phyloP scores from a whole-genome alignment of 2,329 filamentous ascomycete species.

The Talaromyces sp. region DNA sequence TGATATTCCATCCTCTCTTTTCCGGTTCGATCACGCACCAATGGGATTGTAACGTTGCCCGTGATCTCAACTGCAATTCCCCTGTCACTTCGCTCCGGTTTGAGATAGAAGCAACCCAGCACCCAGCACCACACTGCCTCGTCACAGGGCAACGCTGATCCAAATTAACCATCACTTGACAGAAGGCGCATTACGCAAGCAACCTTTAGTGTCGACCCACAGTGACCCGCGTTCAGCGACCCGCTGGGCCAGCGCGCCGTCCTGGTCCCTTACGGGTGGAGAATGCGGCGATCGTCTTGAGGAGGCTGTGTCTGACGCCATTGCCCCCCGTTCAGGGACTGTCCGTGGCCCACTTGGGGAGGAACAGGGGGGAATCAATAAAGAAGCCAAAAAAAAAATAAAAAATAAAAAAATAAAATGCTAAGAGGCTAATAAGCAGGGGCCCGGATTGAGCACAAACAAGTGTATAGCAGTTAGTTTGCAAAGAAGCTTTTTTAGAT shows the following conservation, averaged over 20 bases:
- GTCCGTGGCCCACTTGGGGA: neutral
- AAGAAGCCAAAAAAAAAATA: neutral
- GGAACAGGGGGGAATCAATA: neutral
- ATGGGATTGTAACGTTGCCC: conserved; percentile 10
- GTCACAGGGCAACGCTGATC: conserved; percentile 31
- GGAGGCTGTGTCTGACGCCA: conserved; percentile 34
- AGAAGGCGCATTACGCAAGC: conserved; percentile 42
- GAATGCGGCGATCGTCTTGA: conserved; percentile 39
- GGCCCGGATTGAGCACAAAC: neutral
- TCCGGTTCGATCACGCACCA: conserved; percentile 2
- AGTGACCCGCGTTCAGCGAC: conserved; percentile 32
- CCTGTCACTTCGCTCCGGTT: conserved; percentile 8
- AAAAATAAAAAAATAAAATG: neutral
- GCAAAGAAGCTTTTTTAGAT: conserved; percentile 7
- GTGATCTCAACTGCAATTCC: neutral
- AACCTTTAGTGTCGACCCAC: conserved; percentile 33
- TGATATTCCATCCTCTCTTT: neutral
- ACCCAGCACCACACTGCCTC: conserved; percentile 12
- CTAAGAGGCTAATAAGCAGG: neutral
- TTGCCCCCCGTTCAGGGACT: conserved; percentile 12
- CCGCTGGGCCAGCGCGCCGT: conserved; percentile 35
- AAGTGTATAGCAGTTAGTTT: conserved; percentile 2
- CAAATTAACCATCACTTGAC: conserved; percentile 31
- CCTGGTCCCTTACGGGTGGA: conserved; percentile 41
- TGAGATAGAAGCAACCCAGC: conserved; percentile 15